Conservation (phyloP, 768 basidiomycete genomes). For the Tubosaeta brunneosetosa region DNA sequence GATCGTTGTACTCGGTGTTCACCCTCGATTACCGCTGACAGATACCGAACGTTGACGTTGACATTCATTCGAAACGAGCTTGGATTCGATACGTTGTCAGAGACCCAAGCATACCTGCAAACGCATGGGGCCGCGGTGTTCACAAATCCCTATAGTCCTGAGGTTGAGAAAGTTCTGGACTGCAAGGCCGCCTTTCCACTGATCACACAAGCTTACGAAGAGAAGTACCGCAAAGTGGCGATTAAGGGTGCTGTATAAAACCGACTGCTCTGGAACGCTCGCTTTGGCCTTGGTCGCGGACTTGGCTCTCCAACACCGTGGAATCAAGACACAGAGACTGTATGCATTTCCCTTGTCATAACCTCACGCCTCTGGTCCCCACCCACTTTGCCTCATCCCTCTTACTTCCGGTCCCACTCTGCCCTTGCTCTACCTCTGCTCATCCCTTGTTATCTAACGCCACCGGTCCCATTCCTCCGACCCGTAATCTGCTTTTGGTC, state of each 20-base stretch:
- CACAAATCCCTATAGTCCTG: constrained; percentile 56
- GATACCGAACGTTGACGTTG: constrained; percentile 79
- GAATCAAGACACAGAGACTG: constrained; percentile 11
- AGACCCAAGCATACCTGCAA: constrained; percentile 63
- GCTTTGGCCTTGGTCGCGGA: not conserved
- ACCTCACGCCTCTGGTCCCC: constrained; percentile 8
- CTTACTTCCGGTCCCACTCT: constrained; percentile 4
- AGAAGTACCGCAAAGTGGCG: constrained; percentile 80
- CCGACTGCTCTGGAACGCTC: constrained; percentile 1
- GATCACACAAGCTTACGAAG: constrained; percentile 64
- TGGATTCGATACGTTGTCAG: constrained; percentile 67
- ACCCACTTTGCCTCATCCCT: constrained; percentile 11
- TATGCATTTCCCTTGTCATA: constrained; percentile 9
- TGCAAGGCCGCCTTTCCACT: constrained; percentile 58
- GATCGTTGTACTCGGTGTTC: not conserved
- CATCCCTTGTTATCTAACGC: constrained; percentile 6
- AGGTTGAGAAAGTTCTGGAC: constrained; percentile 63
- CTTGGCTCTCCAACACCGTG: constrained; percentile 9
- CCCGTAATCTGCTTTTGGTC: constrained; percentile 2
- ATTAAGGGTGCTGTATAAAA: constrained; percentile 88
- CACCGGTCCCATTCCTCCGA: constrained; percentile 4
- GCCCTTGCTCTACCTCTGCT: constrained; percentile 11
- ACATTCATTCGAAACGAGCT: constrained; percentile 76
- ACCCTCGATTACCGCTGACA: constrained; percentile 30
- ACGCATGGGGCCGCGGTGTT: constrained; percentile 66